Evolutionary conservation across 495 filamentous ascomycete genomes (phyloP).

Genomic region (Daldinia vernicosa): DNA sequence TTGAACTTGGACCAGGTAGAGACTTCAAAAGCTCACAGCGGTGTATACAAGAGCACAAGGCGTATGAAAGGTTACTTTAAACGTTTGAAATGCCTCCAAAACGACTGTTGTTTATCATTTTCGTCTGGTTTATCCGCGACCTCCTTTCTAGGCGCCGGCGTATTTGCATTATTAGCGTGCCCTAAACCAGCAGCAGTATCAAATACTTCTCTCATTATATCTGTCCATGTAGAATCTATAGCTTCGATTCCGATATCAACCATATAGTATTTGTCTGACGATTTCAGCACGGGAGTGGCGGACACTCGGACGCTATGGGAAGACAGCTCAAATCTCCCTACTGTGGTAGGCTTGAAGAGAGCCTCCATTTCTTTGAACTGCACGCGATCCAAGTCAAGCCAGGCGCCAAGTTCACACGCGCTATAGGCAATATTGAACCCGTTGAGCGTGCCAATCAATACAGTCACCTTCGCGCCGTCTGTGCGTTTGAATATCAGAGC

Average conservation of each 20-base stretch:
- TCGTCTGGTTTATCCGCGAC: background rate
- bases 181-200: background rate
- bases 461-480: constrained; percentile 1
- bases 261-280: constrained; percentile 3
- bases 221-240: background rate
- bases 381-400: background rate
- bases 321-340: background rate
- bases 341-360: background rate
- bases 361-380: background rate
- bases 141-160: no score
- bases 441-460: constrained; percentile 14
- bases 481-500: background rate
- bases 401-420: constrained; percentile 28
- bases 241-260: constrained; percentile 16
- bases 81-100: background rate
- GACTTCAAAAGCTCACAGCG: no score
- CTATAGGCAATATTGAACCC: constrained; percentile 31
- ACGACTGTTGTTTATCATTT: background rate
- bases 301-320: background rate
- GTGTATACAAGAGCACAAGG: background rate
- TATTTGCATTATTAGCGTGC: background rate
- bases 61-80: background rate
- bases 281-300: background rate
- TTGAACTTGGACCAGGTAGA: no score
- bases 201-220: background rate